Percentiles rank a stretch among this genome's conserved stretches.
phyloP scores from a whole-genome alignment of 306 rosid genomes.

The Prunus campanulata region DNA sequence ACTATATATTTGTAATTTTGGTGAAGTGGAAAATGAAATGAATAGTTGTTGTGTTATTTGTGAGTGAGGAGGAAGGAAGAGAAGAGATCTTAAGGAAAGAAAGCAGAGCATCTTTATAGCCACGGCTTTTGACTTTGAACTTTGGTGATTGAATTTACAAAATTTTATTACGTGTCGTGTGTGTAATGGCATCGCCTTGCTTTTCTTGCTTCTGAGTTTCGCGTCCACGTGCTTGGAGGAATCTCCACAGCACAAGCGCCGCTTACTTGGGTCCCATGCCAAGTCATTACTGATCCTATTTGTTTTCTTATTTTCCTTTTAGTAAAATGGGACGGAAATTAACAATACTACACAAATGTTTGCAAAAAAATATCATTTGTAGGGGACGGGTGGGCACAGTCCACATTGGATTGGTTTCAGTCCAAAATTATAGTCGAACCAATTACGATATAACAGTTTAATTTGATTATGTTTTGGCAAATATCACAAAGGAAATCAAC shows the following conservation, averaged over 20 bases:
- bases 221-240: conserved; percentile 2
- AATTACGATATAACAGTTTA: too few species aligned
- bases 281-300: not conserved
- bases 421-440: fast-evolving
- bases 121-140: not conserved
- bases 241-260: not conserved
- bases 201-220: not conserved
- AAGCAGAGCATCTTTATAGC: not conserved
- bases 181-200: not conserved
- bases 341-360: too few species aligned
- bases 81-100: not conserved
- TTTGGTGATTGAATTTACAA: too few species aligned
- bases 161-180: not conserved
- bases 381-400: too few species aligned
- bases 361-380: too few species aligned
- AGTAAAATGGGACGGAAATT: too few species aligned
- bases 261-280: not conserved
- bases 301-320: not conserved
- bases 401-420: too few species aligned
- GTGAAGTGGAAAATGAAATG: not conserved
- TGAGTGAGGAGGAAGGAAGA: not conserved
- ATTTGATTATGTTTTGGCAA: too few species aligned
- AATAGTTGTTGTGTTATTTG: too few species aligned
- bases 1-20: not conserved
- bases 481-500: too few species aligned